Conservation (phyloP, 73 alveolate species). For the Durusdinium trenchii region DNA sequence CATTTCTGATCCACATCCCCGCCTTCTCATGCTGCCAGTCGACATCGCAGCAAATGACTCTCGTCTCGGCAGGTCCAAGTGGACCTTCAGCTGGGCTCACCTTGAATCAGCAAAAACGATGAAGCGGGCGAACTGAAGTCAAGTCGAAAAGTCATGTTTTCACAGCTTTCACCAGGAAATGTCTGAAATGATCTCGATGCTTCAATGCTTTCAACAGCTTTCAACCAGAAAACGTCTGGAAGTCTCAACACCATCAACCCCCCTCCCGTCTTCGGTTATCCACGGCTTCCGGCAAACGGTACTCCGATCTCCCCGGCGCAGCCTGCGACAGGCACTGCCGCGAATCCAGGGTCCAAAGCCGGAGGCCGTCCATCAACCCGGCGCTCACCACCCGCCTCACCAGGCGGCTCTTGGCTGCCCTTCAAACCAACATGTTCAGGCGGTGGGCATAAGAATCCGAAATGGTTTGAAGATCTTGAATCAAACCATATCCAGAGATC, state of each 20-base stretch:
- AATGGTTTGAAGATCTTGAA: background rate
- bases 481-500: background rate
- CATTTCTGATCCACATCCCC: too few relatives aligned
- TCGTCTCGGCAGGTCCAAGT: background rate
- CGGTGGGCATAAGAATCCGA: background rate
- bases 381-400: constrained; percentile 52
- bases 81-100: constrained; percentile 62
- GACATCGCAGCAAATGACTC: constrained; percentile 36
- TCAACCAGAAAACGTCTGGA: too few relatives aligned
- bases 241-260: background rate
- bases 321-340: constrained; percentile 24
- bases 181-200: too few relatives aligned
- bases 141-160: too few relatives aligned
- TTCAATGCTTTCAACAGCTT: too few relatives aligned
- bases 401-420: background rate
- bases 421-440: background rate
- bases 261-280: background rate
- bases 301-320: too few relatives aligned
- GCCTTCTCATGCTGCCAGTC: constrained; percentile 36
- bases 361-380: constrained; percentile 75
- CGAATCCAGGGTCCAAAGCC: constrained; percentile 47
- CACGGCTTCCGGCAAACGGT: background rate
- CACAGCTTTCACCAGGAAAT: too few relatives aligned
- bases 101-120: too few relatives aligned
- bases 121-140: too few relatives aligned